Base-by-base conservation (phyloP, 371 early-diverging fungal genomes). In the Rhizoclosmatium hyalinum region DNA sequence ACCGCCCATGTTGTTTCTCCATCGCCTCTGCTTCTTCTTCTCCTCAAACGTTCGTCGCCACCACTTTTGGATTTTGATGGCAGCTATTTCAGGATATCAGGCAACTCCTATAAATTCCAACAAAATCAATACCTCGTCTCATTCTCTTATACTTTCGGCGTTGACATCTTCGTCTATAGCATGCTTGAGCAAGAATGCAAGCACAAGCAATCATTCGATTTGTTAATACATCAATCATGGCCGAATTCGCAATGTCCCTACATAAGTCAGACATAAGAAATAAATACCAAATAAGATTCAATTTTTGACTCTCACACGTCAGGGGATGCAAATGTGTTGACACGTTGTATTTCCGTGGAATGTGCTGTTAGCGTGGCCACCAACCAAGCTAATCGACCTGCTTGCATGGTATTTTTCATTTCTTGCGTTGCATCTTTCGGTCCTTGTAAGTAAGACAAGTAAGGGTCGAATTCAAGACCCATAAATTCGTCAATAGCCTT, bases 391-490 rank as follows among this genome's bases (percentile, higher is more conserved):
- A 65, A 12, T 54, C 67, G 42, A 45, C 65, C 43, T 1, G n/a
- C 19, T 72, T 72, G 72, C 41, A 72, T 17, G 2, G 12, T 45
- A n/a, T 24, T 14, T 54, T 63, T 62, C 64, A 63, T 72, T 43
- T 63, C 72, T 32, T 45, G 12, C 3, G 62, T 24, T 24, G 62
- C 45, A 53, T 64, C 64, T 63, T 72, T 56, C 6, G 64, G 54
- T 17, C 65, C 64, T 46, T 66, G 72, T 5, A 81, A 73, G 58
- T 73, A 81, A 5, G 71, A 45, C 2, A 74, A 41, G 64, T 77
- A 81, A 14, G 82, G 82, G 21, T 77, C 65, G 56, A 71, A 78
- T 4, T 68, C 65, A 6, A 62, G 57, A 0, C 82, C 82, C 79
- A 81, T 76, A 60, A 73, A 79, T 10, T 65, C 63, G 19, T 71